Base-by-base conservation (phyloP, 306 rosid genomes). In the Casuarina cunninghamiana region DNA sequence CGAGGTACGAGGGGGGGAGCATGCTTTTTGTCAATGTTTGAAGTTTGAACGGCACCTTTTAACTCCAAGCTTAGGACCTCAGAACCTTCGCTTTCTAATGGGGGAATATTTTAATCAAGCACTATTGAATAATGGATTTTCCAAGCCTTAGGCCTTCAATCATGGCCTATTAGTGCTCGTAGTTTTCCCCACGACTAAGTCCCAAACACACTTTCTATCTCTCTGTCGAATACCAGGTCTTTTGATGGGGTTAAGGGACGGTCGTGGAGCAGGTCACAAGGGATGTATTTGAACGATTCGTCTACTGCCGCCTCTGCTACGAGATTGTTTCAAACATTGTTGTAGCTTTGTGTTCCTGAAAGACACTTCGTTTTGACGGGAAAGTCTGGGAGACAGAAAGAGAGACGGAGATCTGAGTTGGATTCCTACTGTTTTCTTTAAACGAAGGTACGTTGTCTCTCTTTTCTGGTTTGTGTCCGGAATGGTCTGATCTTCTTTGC, bases 121-220 rank as follows among this genome's bases (percentile, higher is more conserved):
- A 10, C 13, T 13, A 48, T 48, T 48, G 11, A 46, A 10, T 48
- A 48, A 9, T 48, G 12, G 2, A 48, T 48, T 2, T 21, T 21
- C 19, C 38, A 57, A 12, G 9, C 37, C 11, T 26, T n/a, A 19
- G 62, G 62, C 82, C 72, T 73, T 58, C 73, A 83, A 86, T 91
- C 87, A 87, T 89, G 96, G 85, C 2, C 2, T 48, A 43, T 83
- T 86, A 82, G 90, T 88, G 88, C 93, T 83, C 57, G 75, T 79
- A 73, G 89, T 87, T 83, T 83, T 82, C 75, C 83, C 85, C 92
- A 86, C 89, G 92, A 89, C 90, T 58, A 10, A 58, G 86, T 82
- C 88, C 57, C 53, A 75, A 53, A 44, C 49, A n/a, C 41, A 1
- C 6, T 43, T 39, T 37, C 48, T 53, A 46, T 48, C n/a, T 41